phyloP scores from a whole-genome alignment of 768 basidiomycete species.

The Cubamyces sp. region DNA sequence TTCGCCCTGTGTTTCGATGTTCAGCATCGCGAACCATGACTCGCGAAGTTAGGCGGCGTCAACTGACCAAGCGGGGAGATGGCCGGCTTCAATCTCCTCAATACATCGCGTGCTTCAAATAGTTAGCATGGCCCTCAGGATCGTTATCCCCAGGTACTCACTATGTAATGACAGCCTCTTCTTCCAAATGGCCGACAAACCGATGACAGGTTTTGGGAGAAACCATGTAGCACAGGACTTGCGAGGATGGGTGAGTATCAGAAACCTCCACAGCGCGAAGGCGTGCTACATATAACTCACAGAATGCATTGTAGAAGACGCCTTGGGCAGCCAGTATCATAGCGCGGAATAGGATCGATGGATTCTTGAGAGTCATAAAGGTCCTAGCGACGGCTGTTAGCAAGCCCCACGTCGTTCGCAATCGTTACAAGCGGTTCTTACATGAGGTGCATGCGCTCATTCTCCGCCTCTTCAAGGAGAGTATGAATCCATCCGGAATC shows the following conservation, averaged over 20 bases:
- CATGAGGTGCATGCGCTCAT: constrained; percentile 97
- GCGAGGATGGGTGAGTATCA: not conserved
- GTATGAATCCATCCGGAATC: constrained; percentile 88
- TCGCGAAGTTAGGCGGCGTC: no score
- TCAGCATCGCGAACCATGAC: no score
- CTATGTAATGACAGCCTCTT: constrained; percentile 96
- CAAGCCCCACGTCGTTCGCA: no score
- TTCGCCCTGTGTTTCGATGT: constrained; percentile 42
- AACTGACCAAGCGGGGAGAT: constrained; percentile 71
- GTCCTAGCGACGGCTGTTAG: constrained; percentile 57
- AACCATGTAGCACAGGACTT: constrained; percentile 78
- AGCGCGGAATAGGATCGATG: constrained; percentile 78
- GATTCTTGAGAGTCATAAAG: constrained; percentile 90
- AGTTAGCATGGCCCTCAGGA: constrained; percentile 18
- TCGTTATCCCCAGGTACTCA: constrained; percentile 40
- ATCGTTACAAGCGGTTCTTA: no score
- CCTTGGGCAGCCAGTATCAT: constrained; percentile 91
- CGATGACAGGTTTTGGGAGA: constrained; percentile 82
- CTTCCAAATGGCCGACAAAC: constrained; percentile 91
- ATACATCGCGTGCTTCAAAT: constrained; percentile 73
- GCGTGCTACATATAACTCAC: constrained; percentile 43
- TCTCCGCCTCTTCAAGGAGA: constrained; percentile 91
- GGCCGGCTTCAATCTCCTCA: constrained; percentile 78
- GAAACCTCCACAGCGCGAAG: not conserved
- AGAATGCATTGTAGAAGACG: constrained; percentile 87